Conservation (phyloP, 2,329 filamentous ascomycete genomes). For the Fusarium coffeatum region DNA sequence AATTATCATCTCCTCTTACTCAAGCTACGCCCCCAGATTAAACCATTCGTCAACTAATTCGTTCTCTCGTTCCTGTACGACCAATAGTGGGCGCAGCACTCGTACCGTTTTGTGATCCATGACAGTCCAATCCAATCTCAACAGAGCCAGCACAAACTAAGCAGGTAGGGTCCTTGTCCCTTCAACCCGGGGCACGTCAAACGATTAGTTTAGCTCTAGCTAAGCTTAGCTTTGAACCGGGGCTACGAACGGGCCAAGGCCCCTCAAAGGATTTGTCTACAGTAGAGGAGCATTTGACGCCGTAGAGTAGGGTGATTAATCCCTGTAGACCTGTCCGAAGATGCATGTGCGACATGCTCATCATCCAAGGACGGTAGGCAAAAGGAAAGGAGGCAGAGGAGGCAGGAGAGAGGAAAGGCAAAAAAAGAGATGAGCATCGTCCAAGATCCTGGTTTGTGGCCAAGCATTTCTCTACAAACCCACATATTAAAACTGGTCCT, state of each 20-base stretch:
- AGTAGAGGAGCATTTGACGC: not conserved
- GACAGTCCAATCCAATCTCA: not conserved
- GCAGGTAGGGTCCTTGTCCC: not conserved
- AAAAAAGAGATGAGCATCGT: slow-evolving; percentile 10
- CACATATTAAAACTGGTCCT: slow-evolving; percentile 12
- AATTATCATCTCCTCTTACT: slow-evolving; percentile 2
- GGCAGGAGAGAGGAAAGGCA: not conserved
- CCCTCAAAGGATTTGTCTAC: slow-evolving; percentile 1
- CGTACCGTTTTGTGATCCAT: slow-evolving; percentile 5
- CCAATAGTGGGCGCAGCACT: not conserved
- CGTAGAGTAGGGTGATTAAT: no score
- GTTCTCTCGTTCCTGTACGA: not conserved
- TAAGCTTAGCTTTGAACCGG: not conserved
- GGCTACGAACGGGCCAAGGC: slow-evolving; percentile 2
- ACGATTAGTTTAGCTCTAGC: slow-evolving; percentile 11
- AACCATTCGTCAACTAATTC: not conserved
- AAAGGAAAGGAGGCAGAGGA: not conserved
- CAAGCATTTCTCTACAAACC: not conserved
- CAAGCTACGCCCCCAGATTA: not conserved
- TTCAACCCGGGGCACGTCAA: slow-evolving; percentile 9
- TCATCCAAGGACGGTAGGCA: not conserved
- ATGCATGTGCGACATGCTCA: not conserved
- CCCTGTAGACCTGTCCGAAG: not conserved
- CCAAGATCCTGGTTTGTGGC: not conserved
- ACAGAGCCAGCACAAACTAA: not conserved